Evolutionary conservation across 306 rosid genomes (phyloP), one percentile per base, ranked within the genome.

Genomic region (Oxytropis ochrocephala): DNA sequence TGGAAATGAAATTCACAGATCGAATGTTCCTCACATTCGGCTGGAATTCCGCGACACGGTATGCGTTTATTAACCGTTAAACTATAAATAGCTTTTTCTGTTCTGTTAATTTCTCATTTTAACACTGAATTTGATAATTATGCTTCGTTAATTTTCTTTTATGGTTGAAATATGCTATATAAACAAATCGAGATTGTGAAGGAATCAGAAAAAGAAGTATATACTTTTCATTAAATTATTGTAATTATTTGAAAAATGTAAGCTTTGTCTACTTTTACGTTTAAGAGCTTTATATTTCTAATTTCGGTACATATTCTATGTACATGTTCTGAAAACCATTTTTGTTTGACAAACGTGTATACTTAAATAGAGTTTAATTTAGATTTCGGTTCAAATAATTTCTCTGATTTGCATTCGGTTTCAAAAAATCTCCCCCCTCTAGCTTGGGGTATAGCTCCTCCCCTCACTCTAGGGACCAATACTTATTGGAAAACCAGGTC

Each of bases 1-100:
- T 69, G 99, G 99, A 83, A 91, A 95, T 60, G 97, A 91, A 64
- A 89, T 95, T 80, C 99, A 74, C 74, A 91, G 57, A 84, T 91
- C 99, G 4, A 95, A 95, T 13, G 99, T 95, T 77, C 99, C 99
- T 75, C 99, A 95, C 74, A 95, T 95, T 62, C 88, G 99, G 67
- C 21, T 91, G 81, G 95, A 95, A 75, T 95, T 95, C 76, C 96
- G 99, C 38, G 90, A 95, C 21, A 79, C 86, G 89, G 98, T 93
- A 79, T 65, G 84, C 17, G 13, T 63, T 55, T 51, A 44, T 17
- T 54, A 43, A 39, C 64, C 64, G 36, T 65, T 12, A 8, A 24
- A 29, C 39, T 11, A 41, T 4, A 50, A 13, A 18, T 50, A 33
- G 46, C n/a, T 19, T 57, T 24, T 50, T 64, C 14, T 16, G 2